Evolutionary conservation across 352 stramenopile species (phyloP).

Genomic region (Elongisporangium senticosum): DNA sequence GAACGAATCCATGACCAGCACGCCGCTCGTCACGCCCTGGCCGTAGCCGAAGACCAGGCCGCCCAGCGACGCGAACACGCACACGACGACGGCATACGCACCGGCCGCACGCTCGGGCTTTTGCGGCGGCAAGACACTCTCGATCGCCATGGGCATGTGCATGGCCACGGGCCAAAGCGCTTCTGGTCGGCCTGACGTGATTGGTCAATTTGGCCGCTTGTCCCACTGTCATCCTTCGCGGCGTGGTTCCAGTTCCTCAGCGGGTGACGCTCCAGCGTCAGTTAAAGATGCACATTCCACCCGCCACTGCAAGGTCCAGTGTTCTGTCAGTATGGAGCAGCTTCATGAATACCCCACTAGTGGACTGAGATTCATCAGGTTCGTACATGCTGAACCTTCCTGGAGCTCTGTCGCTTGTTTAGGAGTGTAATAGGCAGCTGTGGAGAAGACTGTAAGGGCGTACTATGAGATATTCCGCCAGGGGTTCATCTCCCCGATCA

Average conservation of each 20-base stretch:
- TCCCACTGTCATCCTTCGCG: not conserved
- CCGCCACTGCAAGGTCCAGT: no score
- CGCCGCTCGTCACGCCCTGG: slow-evolving; percentile 10
- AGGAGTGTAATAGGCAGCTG: no score
- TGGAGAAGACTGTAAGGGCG: slow-evolving; percentile 13
- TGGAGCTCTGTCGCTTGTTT: no score
- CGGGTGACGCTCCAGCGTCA: not conserved
- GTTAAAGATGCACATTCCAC: not conserved
- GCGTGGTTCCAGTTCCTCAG: not conserved
- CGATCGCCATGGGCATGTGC: not conserved
- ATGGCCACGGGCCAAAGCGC: not conserved
- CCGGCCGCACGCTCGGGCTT: not conserved
- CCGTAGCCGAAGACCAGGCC: not conserved
- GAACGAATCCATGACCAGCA: slow-evolving; percentile 16
- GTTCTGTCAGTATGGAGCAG: no score
- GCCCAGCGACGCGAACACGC: not conserved
- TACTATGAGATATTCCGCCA: slow-evolving; percentile 24
- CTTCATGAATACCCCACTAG: no score
- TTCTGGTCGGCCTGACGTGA: not conserved
- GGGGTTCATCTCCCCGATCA: slow-evolving; percentile 8
- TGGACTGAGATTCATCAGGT: no score
- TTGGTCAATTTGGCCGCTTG: not conserved
- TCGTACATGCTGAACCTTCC: no score
- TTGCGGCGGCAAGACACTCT: not conserved
- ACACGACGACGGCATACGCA: slow-evolving; percentile 5